Base-by-base conservation (phyloP, 345 rosid genomes). In the Ailanthus altissimus region DNA sequence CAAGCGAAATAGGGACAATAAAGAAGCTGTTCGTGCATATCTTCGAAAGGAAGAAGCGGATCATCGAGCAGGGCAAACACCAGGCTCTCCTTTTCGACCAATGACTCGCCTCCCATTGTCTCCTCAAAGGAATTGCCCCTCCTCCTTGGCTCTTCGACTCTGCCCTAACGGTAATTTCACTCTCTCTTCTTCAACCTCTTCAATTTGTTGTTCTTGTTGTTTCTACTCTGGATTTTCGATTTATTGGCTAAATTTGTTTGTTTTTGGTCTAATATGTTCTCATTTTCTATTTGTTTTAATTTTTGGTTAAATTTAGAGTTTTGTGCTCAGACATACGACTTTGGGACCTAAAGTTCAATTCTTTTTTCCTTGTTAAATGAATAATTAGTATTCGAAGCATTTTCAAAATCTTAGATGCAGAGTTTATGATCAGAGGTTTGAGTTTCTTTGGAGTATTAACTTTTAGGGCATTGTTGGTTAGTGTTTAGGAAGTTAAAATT, bases 1-100 rank as follows among this genome's bases (percentile, higher is more conserved):
- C 38, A 32, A 32, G 38, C 38, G 66, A 68, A 60, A 84, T 80
- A 80, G 64, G 86, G 78, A 82, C 86, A 75, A 72, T 81, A 72
- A 92, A 91, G 92, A 90, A 85, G 83, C 82, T 87, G 63, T 82
- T 93, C 75, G 68, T 84, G 47, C 86, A 91, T 89, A 87, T 92
- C 72, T 87, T 91, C 76, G 97, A 91, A 79, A 82, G 91, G 85
- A 90, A 89, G 89, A 83, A 82, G 75, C 73, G 85, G 78, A 87
- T 88, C 75, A 75, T 92, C 23, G 89, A 87, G 46, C 88, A 87
- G 73, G 84, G 86, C 23, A 84, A 83, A 88, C 90, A 90, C 64
- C 96, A 88, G 81, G 77, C 81, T 49, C 83, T 82, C 59, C 91
- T 83, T 76, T 90, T 86, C 79, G 97, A 96, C 62, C 89, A 86